Percentiles rank a stretch among this genome's conserved stretches.
phyloP scores from a whole-genome alignment of 73 alveolate genomes.

The Symbiodinium natans region DNA sequence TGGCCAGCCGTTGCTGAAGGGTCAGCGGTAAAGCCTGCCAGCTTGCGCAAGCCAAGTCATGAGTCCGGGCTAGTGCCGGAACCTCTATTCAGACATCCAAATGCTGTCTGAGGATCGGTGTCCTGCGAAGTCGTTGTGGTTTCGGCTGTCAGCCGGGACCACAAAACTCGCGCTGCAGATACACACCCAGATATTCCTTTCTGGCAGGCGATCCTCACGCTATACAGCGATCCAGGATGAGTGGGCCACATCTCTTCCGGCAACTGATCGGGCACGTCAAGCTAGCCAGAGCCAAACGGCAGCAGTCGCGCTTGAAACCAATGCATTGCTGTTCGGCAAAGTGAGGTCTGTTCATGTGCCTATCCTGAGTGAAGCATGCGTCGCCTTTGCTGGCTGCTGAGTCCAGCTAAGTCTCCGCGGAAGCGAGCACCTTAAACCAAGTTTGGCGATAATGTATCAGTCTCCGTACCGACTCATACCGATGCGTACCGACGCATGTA shows the following conservation, averaged over 20 bases:
- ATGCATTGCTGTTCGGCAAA: not conserved
- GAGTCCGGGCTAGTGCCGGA: too few relatives aligned
- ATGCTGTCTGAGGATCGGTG: not conserved
- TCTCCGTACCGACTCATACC: too few relatives aligned
- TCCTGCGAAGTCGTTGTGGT: not conserved
- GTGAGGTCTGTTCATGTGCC: too few relatives aligned
- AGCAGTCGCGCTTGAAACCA: not conserved
- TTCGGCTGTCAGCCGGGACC: not conserved
- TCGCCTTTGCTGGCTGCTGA: not conserved
- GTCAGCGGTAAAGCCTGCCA: not conserved
- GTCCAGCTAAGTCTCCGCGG: not conserved
- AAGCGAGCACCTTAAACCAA: slow-evolving; percentile 23
- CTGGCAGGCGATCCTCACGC: not conserved
- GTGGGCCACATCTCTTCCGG: not conserved
- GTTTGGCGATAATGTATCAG: too few relatives aligned
- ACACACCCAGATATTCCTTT: not conserved
- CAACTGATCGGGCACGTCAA: not conserved
- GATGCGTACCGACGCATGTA: too few relatives aligned
- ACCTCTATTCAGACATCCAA: too few relatives aligned
- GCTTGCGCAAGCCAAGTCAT: too few relatives aligned
- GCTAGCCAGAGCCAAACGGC: not conserved
- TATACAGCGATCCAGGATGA: not conserved
- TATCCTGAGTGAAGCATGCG: too few relatives aligned
- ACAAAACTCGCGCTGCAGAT: not conserved
- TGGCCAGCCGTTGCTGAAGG: not conserved